phyloP scores from a whole-genome alignment of 129 eudicot genomes.

The Centrapalus pauciflorus region DNA sequence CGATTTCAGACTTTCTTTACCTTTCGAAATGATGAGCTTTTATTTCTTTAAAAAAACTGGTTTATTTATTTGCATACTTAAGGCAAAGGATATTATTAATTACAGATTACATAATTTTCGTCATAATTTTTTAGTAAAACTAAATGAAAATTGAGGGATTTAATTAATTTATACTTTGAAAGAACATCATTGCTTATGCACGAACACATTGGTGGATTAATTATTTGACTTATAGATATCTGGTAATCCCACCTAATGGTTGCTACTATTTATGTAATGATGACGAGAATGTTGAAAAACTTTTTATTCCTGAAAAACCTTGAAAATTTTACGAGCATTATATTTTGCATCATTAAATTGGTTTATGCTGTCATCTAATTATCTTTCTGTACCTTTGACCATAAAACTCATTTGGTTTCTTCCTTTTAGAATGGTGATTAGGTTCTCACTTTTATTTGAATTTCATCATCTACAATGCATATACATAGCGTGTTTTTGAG shows the following conservation, averaged over 20 bases:
- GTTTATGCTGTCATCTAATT: background rate
- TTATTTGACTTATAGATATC: background rate
- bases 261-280: background rate
- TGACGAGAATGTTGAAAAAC: background rate
- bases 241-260: background rate
- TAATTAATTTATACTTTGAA: background rate
- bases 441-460: too few relatives aligned
- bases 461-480: background rate
- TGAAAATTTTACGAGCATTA: background rate
- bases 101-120: background rate
- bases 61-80: background rate
- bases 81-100: background rate
- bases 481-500: background rate
- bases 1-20: background rate
- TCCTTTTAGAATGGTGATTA: background rate
- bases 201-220: background rate
- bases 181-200: background rate
- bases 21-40: background rate
- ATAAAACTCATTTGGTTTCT: background rate
- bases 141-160: background rate
- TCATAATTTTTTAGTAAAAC: background rate
- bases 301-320: background rate
- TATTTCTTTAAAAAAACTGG: background rate
- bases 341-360: background rate
- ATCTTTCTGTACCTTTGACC: background rate